Evolutionary conservation across 495 filamentous ascomycete species (phyloP).

Genomic region (Alectoria sarmentosa): DNA sequence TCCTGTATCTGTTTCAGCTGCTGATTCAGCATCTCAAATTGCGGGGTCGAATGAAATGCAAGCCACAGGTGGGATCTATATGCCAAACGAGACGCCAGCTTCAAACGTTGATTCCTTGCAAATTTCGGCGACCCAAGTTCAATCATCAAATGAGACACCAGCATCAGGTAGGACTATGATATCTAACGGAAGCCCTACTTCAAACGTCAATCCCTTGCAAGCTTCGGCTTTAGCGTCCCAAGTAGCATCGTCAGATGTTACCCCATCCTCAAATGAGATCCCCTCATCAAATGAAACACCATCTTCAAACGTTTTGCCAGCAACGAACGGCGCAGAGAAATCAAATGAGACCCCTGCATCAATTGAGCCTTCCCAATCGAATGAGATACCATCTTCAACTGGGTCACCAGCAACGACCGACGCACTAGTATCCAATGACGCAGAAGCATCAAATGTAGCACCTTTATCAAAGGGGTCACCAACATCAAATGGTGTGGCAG

Average conservation of each 20-base stretch:
- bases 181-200: neutral
- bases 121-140: neutral
- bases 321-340: neutral
- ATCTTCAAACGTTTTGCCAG: neutral
- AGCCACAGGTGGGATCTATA: neutral
- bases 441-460: neutral
- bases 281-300: neutral
- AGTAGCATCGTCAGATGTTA: neutral
- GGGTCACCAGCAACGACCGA: neutral
- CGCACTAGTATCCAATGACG: neutral
- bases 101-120: neutral
- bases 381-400: neutral
- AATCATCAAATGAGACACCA: neutral
- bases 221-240: neutral
- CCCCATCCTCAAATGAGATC: neutral
- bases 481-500: neutral
- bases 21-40: neutral
- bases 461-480: neutral
- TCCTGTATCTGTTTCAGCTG: neutral
- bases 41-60: neutral
- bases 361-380: no score
- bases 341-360: neutral
- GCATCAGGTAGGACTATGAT: neutral
- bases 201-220: neutral
- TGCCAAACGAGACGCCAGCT: neutral